phyloP scores from a whole-genome alignment of 148 eudicot genomes.

The Mesembryanthemum crystallinum region DNA sequence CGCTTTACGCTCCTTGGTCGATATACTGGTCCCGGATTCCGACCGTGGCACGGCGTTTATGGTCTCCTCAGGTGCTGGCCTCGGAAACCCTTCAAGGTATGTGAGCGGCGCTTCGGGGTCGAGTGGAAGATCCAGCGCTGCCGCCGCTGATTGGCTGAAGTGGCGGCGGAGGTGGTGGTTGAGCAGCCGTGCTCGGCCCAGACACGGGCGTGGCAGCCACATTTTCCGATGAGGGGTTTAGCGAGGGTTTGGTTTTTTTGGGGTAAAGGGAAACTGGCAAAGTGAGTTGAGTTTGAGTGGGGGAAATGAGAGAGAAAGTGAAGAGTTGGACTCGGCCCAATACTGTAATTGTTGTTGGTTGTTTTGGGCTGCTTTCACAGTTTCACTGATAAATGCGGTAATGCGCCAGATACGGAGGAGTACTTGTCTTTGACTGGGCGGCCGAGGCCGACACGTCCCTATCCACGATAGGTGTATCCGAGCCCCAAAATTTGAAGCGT shows the following conservation, averaged over 20 bases:
- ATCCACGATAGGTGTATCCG: too few species aligned
- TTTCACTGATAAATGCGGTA: too few species aligned
- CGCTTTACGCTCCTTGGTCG: constrained; percentile 55
- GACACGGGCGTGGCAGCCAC: constrained; percentile 42
- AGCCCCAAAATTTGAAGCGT: too few species aligned
- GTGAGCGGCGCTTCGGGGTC: constrained; percentile 38
- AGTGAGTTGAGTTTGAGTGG: background rate
- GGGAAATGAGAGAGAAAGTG: background rate
- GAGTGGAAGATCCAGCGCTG: constrained; percentile 24
- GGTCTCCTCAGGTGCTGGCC: constrained; percentile 70
- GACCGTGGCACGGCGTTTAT: constrained; percentile 63
- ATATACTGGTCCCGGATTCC: constrained; percentile 54
- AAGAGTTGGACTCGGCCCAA: background rate
- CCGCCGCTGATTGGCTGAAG: constrained; percentile 42
- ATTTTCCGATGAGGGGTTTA: constrained; percentile 26
- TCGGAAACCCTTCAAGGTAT: constrained; percentile 60
- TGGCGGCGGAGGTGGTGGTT: constrained; percentile 47
- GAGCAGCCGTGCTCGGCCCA: constrained; percentile 21
- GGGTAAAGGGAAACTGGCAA: too few species aligned
- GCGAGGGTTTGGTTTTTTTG: constrained; percentile 25
- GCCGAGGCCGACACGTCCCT: too few species aligned
- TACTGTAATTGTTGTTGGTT: too few species aligned
- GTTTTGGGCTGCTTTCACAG: too few species aligned
- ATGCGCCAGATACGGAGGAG: too few species aligned
- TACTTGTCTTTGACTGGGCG: too few species aligned